phyloP scores from a whole-genome alignment of 192 early-diverging fungal species.

The Obelidium mucronatum region DNA sequence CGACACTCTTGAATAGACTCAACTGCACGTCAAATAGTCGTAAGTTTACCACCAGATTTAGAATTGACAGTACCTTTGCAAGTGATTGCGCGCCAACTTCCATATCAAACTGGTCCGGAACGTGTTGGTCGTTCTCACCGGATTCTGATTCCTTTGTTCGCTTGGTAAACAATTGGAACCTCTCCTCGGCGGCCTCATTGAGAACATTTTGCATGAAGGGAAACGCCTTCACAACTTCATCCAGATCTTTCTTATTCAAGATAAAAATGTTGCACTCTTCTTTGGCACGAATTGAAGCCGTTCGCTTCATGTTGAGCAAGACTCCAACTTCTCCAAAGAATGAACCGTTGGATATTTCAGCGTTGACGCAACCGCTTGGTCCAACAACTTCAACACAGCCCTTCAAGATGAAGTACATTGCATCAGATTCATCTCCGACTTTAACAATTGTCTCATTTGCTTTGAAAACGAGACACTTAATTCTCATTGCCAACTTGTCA shows the following conservation, averaged over 20 bases:
- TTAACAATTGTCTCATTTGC: conserved; percentile 36
- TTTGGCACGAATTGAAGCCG: conserved; percentile 55
- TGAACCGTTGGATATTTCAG: conserved; percentile 46
- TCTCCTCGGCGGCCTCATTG: conserved; percentile 50
- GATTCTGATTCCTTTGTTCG: not conserved
- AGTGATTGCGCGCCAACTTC: conserved; percentile 51
- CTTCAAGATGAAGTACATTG: conserved; percentile 52
- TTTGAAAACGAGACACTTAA: conserved; percentile 38
- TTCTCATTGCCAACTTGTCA: conserved; percentile 42
- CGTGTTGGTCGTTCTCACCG: not conserved
- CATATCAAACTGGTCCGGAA: conserved; percentile 46
- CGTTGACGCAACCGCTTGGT: conserved; percentile 39
- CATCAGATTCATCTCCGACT: conserved; percentile 46
- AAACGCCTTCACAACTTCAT: conserved; percentile 38
- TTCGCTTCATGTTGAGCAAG: conserved; percentile 50
- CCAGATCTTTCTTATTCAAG: conserved; percentile 43
- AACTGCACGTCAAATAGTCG: conserved; percentile 26
- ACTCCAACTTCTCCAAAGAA: conserved; percentile 64
- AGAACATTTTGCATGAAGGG: conserved; percentile 50
- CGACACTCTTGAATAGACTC: conserved; percentile 41
- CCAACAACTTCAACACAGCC: conserved; percentile 52
- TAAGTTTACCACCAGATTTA: not conserved
- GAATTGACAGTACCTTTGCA: conserved; percentile 38
- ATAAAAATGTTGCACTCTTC: conserved; percentile 51
- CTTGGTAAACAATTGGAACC: conserved; percentile 6